Evolutionary conservation across 768 basidiomycete species (phyloP).

Genomic region (Tricholoma sp.): DNA sequence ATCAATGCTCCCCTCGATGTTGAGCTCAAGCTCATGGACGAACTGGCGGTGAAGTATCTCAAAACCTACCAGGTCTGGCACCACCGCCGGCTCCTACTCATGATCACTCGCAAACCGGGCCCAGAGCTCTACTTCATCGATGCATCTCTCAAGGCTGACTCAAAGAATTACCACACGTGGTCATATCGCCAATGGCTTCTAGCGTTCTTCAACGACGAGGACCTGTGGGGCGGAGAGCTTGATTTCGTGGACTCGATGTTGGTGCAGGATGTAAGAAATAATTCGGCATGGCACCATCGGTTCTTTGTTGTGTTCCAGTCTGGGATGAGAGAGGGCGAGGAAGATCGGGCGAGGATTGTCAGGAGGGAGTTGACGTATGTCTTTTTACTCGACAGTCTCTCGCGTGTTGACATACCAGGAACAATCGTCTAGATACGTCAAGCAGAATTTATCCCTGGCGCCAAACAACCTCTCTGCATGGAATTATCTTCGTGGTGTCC

Average conservation of each 20-base stretch:
- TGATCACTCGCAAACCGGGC: slow-evolving; percentile 42
- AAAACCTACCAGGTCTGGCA: slow-evolving; percentile 99
- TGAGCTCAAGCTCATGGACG: slow-evolving; percentile 85
- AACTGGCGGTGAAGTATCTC: slow-evolving; percentile 74
- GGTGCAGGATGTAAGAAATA: slow-evolving; percentile 81
- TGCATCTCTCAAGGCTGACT: slow-evolving; percentile 63
- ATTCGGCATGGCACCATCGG: slow-evolving; percentile 96
- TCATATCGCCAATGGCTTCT: slow-evolving; percentile 95
- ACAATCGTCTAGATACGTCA: slow-evolving; percentile 54
- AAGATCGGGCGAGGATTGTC: slow-evolving; percentile 53
- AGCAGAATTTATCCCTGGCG: slow-evolving; percentile 76
- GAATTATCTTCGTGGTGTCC: slow-evolving; percentile 92
- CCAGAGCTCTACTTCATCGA: slow-evolving; percentile 82
- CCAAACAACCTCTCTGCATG: slow-evolving; percentile 95
- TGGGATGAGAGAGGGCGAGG: slow-evolving; percentile 56
- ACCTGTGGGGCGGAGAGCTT: slow-evolving; percentile 73
- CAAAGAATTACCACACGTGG: slow-evolving; percentile 99
- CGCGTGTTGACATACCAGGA: not conserved
- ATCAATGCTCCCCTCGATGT: slow-evolving; percentile 61
- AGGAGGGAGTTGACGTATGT: slow-evolving; percentile 75
- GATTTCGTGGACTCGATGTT: slow-evolving; percentile 69
- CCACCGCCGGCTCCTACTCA: slow-evolving; percentile 75
- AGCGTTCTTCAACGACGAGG: slow-evolving; percentile 71
- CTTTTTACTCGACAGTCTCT: slow-evolving; percentile 1
- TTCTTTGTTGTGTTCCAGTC: slow-evolving; percentile 81